Conservation (phyloP, 148 eudicot genomes). For the Persicaria tinctoria region DNA sequence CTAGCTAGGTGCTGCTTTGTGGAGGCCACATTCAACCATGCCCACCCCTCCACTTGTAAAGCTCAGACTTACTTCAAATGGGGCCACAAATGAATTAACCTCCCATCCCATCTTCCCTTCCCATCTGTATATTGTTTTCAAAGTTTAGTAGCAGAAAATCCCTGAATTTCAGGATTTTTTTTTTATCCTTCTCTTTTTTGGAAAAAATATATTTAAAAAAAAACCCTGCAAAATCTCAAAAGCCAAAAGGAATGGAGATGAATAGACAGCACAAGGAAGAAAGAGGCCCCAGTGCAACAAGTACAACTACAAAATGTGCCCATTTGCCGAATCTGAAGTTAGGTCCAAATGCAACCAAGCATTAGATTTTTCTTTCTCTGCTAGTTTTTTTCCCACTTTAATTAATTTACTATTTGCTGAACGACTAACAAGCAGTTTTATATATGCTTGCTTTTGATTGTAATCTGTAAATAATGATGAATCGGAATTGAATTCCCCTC, state of each 20-base stretch:
- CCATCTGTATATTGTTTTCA: neutral
- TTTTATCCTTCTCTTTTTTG: neutral
- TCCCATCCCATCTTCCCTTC: neutral
- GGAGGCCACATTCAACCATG: constrained; percentile 32
- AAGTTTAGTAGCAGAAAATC: neutral
- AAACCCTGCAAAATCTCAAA: neutral
- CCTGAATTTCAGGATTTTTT: neutral
- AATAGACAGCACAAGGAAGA: constrained; percentile 5
- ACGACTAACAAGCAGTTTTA: neutral
- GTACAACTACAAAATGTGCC: constrained; percentile 1
- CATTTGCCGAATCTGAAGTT: neutral
- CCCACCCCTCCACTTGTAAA: neutral
- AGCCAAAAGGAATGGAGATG: constrained; percentile 3
- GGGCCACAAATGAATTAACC: neutral
- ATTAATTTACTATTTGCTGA: neutral
- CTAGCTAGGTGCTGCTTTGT: constrained; percentile 3
- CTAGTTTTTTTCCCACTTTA: neutral
- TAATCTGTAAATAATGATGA: neutral
- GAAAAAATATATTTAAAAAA: neutral
- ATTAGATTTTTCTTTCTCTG: neutral
- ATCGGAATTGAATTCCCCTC: neutral
- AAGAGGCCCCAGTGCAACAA: neutral
- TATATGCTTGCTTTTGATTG: neutral
- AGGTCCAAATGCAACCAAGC: constrained; percentile 5
- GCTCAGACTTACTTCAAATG: neutral